Conservation (phyloP, 495 filamentous ascomycete species). For the Aspergillus avenaceus region DNA sequence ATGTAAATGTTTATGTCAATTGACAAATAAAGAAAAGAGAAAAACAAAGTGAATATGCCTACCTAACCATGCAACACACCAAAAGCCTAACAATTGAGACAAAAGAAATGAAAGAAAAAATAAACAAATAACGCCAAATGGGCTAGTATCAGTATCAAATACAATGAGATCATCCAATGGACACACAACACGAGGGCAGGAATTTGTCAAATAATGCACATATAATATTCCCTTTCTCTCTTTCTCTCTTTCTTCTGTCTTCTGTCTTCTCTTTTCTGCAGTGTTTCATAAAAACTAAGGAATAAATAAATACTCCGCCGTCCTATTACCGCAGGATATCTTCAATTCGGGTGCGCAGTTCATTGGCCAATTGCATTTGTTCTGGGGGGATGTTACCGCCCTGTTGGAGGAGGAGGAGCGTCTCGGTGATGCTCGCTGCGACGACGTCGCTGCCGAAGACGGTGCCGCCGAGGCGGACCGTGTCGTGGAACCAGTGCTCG, state of each 20-base stretch:
- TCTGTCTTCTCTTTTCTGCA: no score
- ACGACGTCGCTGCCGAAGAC: conserved; percentile 51
- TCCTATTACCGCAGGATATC: conserved; percentile 35
- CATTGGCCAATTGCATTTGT: conserved; percentile 27
- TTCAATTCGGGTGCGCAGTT: conserved; percentile 42
- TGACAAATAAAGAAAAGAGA: conserved; percentile 2
- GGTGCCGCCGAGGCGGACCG: conserved; percentile 47
- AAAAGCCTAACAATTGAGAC: conserved; percentile 1
- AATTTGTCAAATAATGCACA: no score
- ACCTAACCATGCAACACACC: background rate
- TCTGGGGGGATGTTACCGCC: conserved; percentile 26
- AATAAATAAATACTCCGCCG: conserved; percentile 6
- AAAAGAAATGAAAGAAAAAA: conserved; percentile 7
- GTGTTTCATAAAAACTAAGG: no score
- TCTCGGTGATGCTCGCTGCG: conserved; percentile 42
- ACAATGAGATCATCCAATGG: background rate
- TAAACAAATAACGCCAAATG: background rate
- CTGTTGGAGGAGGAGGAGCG: conserved; percentile 42
- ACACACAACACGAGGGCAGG: background rate
- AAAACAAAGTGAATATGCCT: conserved; percentile 1
- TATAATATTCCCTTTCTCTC: no score
- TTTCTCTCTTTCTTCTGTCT: no score
- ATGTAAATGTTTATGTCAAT: no score
- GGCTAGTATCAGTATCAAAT: background rate
- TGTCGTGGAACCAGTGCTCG: conserved; percentile 59